Base-by-base conservation (phyloP, 495 filamentous ascomycete genomes). In the Aspergillus bridgeri region DNA sequence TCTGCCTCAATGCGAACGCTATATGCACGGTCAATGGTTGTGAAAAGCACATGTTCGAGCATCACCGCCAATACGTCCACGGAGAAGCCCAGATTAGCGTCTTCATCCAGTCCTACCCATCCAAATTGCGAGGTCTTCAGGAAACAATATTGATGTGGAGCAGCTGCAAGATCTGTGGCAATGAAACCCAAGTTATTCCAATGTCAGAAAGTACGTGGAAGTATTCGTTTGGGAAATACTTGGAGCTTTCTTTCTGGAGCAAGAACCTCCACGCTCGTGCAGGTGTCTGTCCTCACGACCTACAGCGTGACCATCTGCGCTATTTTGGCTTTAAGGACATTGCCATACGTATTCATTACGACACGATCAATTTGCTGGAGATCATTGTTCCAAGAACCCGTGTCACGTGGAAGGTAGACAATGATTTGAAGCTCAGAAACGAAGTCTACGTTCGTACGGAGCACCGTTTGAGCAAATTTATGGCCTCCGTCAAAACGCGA, bases 201-300 rank as follows among this genome's bases (percentile, higher is more conserved):
- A 99, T 99, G 94, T 96, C 93, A 0, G 87, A 90, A 51, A 92
- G 81, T 66, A 96, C 91, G 2, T 99, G 93, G 92, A 98, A 95
- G 70, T 99, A 99, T 69, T 98, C 95, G 0, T 95, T 99, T 65
- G 93, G 87, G 4, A 99, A 99, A 72, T 99, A 97, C 64, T 79
- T 99, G 23, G 95, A 99, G 71, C 77, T 99, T 17, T 94, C 90
- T 3, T 98, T 97, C 65, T 98, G 92, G 93, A 94, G 90, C 67
- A 87, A 81, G 53, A 87, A 91, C 50, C 71, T 97, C 43, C 89
- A 85, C 66, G 80, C 92, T 24, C 83, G 90, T 51, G 87, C 86
- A 17, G 87, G 88, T 9, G 82, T 89, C n/a, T 99, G 95, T 64
- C 87, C 89, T 3, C 95, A 99, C 65, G 92, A 98, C 67, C 82